Evolutionary conservation across 306 rosid genomes (phyloP), one percentile per base, ranked within the genome.

Genomic region (Clitoria ternatea): DNA sequence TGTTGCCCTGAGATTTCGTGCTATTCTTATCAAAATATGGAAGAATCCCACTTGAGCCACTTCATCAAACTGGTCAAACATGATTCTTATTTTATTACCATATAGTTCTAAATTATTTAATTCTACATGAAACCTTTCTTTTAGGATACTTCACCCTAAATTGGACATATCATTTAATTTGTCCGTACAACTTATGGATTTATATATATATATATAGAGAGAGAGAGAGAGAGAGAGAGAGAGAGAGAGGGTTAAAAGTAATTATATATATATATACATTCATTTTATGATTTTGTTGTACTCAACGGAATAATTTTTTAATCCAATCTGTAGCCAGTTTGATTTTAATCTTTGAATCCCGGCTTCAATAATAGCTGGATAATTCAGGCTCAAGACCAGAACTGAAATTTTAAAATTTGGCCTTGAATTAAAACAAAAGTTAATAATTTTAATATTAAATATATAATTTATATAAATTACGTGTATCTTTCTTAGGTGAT

Each of bases 71-170:
- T 27, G 3, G 15, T 13, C 23, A 54, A 37, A 4, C 45, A 26
- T 17, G 3, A 48, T 19, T 48, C 11, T 37, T 42, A 20, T 61
- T 19, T 61, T 23, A 36, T 17, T 61, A 36, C n/a, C n/a, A 3
- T 61, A 61, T 36, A 19, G 20, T 19, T 19, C 1, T 8, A 12
- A 47, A 14, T 22, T 43, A 24, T 64, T 57, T 17, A 44, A 32
- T 10, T 47, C 68, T 26, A 44, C 53, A 47, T 45, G 54, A 57
- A 67, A 76, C 54, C 23, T 56, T 66, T 66, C 43, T 32, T 57
- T 20, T 55, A 32, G 15, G 50, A 30, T 20, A 75, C 48, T 66
- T 65, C 30, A 43, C 11, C 49, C 29, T 42, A 10, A 54, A 53
- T 40, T 24, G 10, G 17, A 37, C 17, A 49, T 15, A 33, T 32